Evolutionary conservation across 129 eudicot genomes (phyloP), one percentile per base, ranked within the genome.

Genomic region (Artemisia tridentata): DNA sequence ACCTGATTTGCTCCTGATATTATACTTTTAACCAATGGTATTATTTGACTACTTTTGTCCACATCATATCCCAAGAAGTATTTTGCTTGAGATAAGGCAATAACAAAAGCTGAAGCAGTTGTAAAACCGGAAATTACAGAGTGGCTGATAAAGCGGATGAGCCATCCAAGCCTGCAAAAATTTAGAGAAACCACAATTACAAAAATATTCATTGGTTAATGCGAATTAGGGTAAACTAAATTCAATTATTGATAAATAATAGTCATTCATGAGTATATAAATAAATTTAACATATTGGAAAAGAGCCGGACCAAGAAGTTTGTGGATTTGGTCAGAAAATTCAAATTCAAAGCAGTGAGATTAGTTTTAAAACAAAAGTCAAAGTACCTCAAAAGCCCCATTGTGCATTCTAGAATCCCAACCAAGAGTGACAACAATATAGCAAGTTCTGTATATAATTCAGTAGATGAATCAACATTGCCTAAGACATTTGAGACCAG

Each of bases 91-190:
- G 98, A 89, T 66, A 92, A 77, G 76, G 86, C 98, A 72, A 92
- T 92, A 60, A 87, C 96, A 76, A 89, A 75, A 75, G 98, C 98
- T 71, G 98, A 92, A 73, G 98, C 95, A 59, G 98, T 89, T 63
- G 98, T 92, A 79, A 92, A 92, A 48, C 98, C 98, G 63, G 98
- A 92, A 67, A 92, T 92, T 79, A 92, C 98, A 57, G 98, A 85
- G 78, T 82, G 98, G 71, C 98, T 92, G 82, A 92, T 92, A 83
- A 92, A 92, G 43, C 98, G 96, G 53, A 92, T 84, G 51, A 92
- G 78, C 98, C 98, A 92, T 78, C 98, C 98, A 53, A 92, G 96
- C 90, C 98, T 92, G 69, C 29, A 64, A 58, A 62, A 60, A 50
- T 46, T 64, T 45, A 60, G n/a, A 47, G 14, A 27, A 50, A 48